Percentiles rank a stretch among this genome's conserved stretches.
Evolutionary conservation across 306 rosid genomes (phyloP).

Genomic region (Vigna reflexopilosa): DNA sequence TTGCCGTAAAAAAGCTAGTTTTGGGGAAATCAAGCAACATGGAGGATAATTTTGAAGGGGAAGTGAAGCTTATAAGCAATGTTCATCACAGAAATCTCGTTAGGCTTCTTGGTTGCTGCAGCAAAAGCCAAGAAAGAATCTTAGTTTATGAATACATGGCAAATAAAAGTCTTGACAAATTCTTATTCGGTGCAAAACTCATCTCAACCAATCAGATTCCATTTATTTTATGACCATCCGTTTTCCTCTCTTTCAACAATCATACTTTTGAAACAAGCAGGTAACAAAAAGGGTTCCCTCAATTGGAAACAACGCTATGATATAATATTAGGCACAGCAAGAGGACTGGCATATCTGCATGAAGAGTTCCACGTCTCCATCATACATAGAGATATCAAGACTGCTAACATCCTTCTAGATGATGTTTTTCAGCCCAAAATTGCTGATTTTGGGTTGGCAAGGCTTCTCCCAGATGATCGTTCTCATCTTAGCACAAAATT

Average conservation of each 20-base stretch:
- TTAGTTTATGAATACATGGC: constrained; percentile 77
- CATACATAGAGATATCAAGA: constrained; percentile 62
- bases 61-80: constrained; percentile 67
- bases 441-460: constrained; percentile 75
- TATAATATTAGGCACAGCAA: constrained; percentile 66
- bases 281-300: constrained; percentile 59
- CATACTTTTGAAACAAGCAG: constrained; percentile 31
- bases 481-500: constrained; percentile 71
- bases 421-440: constrained; percentile 62
- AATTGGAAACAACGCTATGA: constrained; percentile 66
- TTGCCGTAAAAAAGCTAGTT: constrained; percentile 66
- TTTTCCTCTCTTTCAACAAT: not conserved
- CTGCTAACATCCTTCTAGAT: constrained; percentile 67
- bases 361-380: constrained; percentile 71
- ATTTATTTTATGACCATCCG: too few species aligned
- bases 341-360: constrained; percentile 70
- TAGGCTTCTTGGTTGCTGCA: constrained; percentile 9
- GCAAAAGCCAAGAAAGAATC: constrained; percentile 64
- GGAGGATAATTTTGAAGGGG: constrained; percentile 62
- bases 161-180: constrained; percentile 67
- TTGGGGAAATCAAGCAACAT: constrained; percentile 55
- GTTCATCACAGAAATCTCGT: not conserved
- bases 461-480: constrained; percentile 61
- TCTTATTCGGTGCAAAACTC: constrained; percentile 63
- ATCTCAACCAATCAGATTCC: not conserved